Evolutionary conservation across 805 yeast species (phyloP).

Genomic region (Wickerhamomyces canadensis): DNA sequence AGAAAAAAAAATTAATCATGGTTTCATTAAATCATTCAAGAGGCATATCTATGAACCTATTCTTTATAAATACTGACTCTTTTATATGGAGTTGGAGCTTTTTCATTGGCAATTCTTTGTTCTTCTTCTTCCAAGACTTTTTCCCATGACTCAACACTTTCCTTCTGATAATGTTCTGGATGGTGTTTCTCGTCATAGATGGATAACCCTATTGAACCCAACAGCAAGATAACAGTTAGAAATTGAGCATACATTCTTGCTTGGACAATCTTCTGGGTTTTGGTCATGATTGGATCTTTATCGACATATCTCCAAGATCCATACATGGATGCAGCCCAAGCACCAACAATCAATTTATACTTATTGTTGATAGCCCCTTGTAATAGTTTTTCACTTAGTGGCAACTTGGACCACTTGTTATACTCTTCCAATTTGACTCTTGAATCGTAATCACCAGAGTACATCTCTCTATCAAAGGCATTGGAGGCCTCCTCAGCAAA

Average conservation of each 20-base stretch:
- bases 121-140: slow-evolving; percentile 40
- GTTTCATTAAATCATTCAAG: no score
- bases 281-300: slow-evolving; percentile 68
- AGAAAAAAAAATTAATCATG: no score
- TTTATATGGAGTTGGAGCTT: slow-evolving; percentile 23
- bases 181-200: slow-evolving; percentile 58
- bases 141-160: slow-evolving; percentile 40
- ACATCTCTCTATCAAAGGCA: slow-evolving; percentile 55
- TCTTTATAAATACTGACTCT: slow-evolving; percentile 32
- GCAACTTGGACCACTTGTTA: slow-evolving; percentile 45
- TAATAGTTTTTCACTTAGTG: slow-evolving; percentile 43
- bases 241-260: slow-evolving; percentile 92
- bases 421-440: slow-evolving; percentile 39
- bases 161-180: slow-evolving; percentile 31
- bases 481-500: slow-evolving; percentile 69
- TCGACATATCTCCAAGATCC: slow-evolving; percentile 75
- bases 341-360: slow-evolving; percentile 60
- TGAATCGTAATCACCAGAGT: slow-evolving; percentile 39
- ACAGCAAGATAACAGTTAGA: slow-evolving; percentile 61
- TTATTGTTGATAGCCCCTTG: slow-evolving; percentile 48
- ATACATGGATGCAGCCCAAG: slow-evolving; percentile 77
- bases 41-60: no score
- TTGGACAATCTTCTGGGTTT: slow-evolving; percentile 75
- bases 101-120: slow-evolving; percentile 23
- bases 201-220: slow-evolving; percentile 63